A percentile compares a stretch with the other conserved stretches of the same genome.
Conservation (phyloP, 2,329 filamentous ascomycete species). For the Cladosporium sp. region DNA sequence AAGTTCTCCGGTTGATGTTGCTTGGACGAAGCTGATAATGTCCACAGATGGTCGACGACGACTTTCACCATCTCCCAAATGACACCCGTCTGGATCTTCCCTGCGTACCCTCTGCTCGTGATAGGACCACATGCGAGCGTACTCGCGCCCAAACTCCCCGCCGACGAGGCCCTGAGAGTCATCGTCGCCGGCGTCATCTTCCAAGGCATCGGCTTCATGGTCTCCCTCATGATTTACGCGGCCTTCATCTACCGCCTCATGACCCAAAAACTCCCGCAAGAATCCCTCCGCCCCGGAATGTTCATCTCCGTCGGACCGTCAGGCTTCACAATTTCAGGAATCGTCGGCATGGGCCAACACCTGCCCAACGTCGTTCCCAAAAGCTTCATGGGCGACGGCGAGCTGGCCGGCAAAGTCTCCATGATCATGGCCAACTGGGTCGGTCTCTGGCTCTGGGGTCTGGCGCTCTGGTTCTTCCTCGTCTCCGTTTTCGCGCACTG, state of each 20-base stretch:
- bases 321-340: conserved; percentile 60
- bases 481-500: conserved; percentile 72
- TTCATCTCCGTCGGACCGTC: conserved; percentile 78
- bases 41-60: conserved; percentile 55
- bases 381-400: conserved; percentile 53
- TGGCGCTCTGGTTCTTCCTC: conserved; percentile 82
- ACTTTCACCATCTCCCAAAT: conserved; percentile 72
- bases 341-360: conserved; percentile 54
- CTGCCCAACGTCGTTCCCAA: conserved; percentile 45
- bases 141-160: conserved; percentile 45
- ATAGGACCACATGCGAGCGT: conserved; percentile 67
- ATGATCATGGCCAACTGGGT: conserved; percentile 57
- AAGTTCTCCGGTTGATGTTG: conserved; percentile 40
- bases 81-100: conserved; percentile 87
- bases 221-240: conserved; percentile 73
- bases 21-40: conserved; percentile 12
- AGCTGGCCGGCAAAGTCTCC: conserved; percentile 51
- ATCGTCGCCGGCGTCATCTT: conserved; percentile 57
- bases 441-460: conserved; percentile 74
- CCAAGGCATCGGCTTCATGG: conserved; percentile 61
- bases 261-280: conserved; percentile 77
- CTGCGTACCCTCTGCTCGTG: conserved; percentile 74
- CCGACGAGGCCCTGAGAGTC: conserved; percentile 45
- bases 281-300: conserved; percentile 73
- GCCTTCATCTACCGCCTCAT: conserved; percentile 82